Conservation (phyloP, 2,329 filamentous ascomycete genomes). For the Fusarium buharicum region DNA sequence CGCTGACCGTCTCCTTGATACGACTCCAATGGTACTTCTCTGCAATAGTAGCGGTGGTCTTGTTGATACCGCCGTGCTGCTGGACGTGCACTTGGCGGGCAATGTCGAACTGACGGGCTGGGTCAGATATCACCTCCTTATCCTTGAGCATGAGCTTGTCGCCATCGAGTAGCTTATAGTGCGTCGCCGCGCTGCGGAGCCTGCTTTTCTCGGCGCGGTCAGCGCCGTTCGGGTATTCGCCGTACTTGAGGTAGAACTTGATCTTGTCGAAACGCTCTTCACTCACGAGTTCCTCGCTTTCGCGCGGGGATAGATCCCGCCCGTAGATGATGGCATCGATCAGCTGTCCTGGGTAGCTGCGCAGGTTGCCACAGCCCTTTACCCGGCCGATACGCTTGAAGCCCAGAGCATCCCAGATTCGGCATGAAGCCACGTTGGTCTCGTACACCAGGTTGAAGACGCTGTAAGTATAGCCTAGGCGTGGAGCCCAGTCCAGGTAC, state of each 20-base stretch:
- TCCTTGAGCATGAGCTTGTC: conserved; percentile 96
- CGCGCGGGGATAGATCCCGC: conserved; percentile 65
- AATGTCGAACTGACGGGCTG: conserved; percentile 89
- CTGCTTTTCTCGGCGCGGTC: conserved; percentile 96
- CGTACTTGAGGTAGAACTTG: conserved; percentile 94
- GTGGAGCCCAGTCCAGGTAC: conserved; percentile 81
- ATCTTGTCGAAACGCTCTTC: conserved; percentile 99
- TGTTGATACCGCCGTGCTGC: conserved; percentile 94
- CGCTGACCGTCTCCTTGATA: conserved; percentile 96
- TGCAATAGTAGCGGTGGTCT: conserved; percentile 93
- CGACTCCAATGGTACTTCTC: conserved; percentile 97
- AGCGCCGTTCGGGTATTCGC: conserved; percentile 91
- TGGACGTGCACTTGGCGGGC: conserved; percentile 78
- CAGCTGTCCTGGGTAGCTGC: conserved; percentile 73
- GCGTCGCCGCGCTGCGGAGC: conserved; percentile 89
- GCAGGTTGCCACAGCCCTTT: conserved; percentile 75
- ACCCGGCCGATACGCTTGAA: conserved; percentile 93
- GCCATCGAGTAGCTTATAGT: conserved; percentile 84
- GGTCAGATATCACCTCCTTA: conserved; percentile 95
- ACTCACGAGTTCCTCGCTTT: conserved; percentile 84
- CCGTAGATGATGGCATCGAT: conserved; percentile 85
- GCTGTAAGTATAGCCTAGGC: conserved; percentile 88
- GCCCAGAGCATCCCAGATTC: conserved; percentile 90
- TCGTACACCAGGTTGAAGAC: conserved; percentile 96
- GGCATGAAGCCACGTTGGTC: conserved; percentile 88